A percentile compares a stretch with the other conserved stretches of the same genome.
Evolutionary conservation across 768 basidiomycete species (phyloP).

Genomic region (Tricholomella constricta): DNA sequence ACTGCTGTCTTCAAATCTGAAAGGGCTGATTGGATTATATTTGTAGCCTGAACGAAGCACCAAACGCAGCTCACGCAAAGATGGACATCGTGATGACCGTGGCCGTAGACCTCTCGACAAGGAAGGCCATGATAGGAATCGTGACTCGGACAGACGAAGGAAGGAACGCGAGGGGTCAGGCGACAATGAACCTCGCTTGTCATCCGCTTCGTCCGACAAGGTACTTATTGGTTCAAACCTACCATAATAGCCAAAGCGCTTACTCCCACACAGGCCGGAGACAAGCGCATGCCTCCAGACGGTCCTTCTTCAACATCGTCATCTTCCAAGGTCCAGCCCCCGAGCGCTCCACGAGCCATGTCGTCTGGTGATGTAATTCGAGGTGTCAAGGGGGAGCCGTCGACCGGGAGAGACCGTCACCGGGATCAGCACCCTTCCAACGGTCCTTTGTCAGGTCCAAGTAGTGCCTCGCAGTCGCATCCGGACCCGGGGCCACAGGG

Average conservation of each 20-base stretch:
- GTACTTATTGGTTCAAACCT: constrained; percentile 33
- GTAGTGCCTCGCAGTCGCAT: constrained; percentile 18
- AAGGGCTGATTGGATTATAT: constrained; percentile 14
- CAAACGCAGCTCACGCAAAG: constrained; percentile 83
- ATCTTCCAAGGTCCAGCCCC: constrained; percentile 47
- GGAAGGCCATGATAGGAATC: constrained; percentile 63
- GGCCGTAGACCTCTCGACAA: constrained; percentile 67
- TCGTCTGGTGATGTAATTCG: constrained; percentile 47
- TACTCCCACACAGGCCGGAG: constrained; percentile 39
- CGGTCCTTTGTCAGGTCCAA: constrained; percentile 19
- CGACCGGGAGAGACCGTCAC: constrained; percentile 44
- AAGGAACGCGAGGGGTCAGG: constrained; percentile 64
- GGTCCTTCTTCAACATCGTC: constrained; percentile 39
- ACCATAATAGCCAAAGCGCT: constrained; percentile 11
- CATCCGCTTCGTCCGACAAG: constrained; percentile 52
- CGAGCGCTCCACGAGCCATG: constrained; percentile 72
- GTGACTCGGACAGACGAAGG: constrained; percentile 69
- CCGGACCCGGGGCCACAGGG: constrained; percentile 24
- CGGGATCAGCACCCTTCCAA: constrained; percentile 48
- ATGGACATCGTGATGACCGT: constrained; percentile 75
- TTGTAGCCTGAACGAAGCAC: constrained; percentile 67
- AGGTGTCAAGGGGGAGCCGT: constrained; percentile 40
- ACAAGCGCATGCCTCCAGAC: constrained; percentile 56
- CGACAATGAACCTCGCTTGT: constrained; percentile 44
- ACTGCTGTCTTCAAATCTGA: constrained; percentile 2